Percentiles rank a stretch among this genome's conserved stretches.
Conservation (phyloP, 192 early-diverging fungal genomes). For the Jimgerdemannia lactiflua region DNA sequence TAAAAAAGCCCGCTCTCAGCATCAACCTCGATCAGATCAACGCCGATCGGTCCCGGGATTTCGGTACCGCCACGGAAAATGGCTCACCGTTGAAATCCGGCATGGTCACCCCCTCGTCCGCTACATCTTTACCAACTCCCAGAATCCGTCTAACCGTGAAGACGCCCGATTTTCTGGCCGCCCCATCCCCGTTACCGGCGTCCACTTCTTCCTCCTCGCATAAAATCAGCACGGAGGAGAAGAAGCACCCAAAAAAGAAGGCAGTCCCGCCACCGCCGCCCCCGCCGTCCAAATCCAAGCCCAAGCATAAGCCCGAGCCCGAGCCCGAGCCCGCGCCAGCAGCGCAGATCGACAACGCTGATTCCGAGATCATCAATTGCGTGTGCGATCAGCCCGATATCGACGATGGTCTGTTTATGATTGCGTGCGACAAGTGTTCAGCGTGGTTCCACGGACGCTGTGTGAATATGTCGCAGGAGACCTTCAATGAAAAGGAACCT, state of each 20-base stretch:
- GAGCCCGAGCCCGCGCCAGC: slow-evolving; percentile 1
- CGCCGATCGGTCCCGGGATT: neutral
- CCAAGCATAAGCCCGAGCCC: slow-evolving; percentile 29
- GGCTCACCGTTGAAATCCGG: neutral
- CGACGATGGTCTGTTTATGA: slow-evolving; percentile 62
- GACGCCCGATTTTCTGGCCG: neutral
- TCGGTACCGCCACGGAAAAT: neutral
- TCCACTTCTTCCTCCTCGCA: slow-evolving; percentile 5
- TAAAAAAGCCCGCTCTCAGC: neutral
- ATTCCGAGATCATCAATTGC: slow-evolving; percentile 48
- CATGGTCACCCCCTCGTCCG: neutral
- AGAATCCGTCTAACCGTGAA: neutral
- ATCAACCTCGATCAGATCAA: neutral
- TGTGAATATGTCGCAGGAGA: slow-evolving; percentile 41
- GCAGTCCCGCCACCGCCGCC: slow-evolving; percentile 9
- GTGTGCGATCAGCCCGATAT: slow-evolving; percentile 54
- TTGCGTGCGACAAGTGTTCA: slow-evolving; percentile 57
- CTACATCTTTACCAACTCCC: neutral
- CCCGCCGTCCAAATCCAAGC: slow-evolving; percentile 29
- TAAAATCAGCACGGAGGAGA: neutral
- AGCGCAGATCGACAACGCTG: neutral
- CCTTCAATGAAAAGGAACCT: slow-evolving; percentile 24
- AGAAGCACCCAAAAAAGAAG: neutral
- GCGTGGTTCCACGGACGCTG: slow-evolving; percentile 66
- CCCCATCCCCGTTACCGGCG: slow-evolving; percentile 3